Evolutionary conservation across 2,329 filamentous ascomycete genomes (phyloP).

Genomic region (Pseudogymnoascus sp.): DNA sequence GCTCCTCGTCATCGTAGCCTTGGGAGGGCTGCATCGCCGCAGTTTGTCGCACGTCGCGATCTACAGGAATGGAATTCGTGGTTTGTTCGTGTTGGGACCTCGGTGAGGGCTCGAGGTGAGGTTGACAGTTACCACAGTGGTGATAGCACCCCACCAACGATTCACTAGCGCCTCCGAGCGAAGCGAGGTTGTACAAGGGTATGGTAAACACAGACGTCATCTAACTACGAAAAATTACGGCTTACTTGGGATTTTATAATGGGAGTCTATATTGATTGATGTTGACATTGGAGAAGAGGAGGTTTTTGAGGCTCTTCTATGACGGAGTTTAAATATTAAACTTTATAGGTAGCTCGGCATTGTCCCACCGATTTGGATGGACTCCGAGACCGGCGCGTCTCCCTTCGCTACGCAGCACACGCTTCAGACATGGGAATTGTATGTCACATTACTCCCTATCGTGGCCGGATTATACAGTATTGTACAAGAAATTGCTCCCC

Average conservation of each 20-base stretch:
- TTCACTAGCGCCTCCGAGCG: slow-evolving; percentile 7
- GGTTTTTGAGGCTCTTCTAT: neutral
- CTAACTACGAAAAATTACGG: neutral
- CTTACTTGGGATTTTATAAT: neutral
- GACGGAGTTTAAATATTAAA: neutral
- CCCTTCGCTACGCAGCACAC: neutral
- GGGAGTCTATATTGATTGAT: neutral
- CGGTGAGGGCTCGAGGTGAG: slow-evolving; percentile 6
- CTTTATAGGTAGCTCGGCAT: neutral
- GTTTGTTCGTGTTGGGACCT: slow-evolving; percentile 1
- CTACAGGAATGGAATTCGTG: slow-evolving; percentile 1
- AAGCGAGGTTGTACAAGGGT: slow-evolving; percentile 7
- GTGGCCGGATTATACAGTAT: neutral
- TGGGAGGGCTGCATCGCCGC: slow-evolving; percentile 11
- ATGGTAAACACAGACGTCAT: slow-evolving; percentile 4
- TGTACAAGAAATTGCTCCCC: neutral
- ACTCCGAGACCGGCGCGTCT: slow-evolving; percentile 2
- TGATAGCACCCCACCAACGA: slow-evolving; percentile 6
- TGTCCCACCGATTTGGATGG: neutral
- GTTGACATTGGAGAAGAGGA: neutral
- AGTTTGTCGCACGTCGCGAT: neutral
- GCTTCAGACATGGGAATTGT: neutral
- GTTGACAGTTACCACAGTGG: slow-evolving; percentile 2
- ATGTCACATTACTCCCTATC: neutral
- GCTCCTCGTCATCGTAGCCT: slow-evolving; percentile 70